Evolutionary conservation across 495 filamentous ascomycete species (phyloP), one percentile per base, ranked within the genome.

Genomic region (Hypoxylon fragiforme): DNA sequence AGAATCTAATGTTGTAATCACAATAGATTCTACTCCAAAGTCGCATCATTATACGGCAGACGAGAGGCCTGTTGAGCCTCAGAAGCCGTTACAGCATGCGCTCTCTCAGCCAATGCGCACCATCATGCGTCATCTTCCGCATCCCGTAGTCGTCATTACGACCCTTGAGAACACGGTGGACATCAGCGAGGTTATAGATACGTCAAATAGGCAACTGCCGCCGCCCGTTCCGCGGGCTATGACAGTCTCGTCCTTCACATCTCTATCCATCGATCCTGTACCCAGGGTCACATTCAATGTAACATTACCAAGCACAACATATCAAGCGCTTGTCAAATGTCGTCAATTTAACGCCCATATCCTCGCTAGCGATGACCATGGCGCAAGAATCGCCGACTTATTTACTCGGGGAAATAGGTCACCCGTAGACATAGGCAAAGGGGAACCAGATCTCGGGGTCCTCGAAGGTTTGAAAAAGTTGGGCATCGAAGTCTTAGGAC

Each of bases 211-310:
- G 0, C 37, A 46, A 0, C 19, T 51, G 28, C 50, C 50, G 3
- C 59, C 44, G 0, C 65, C 65, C 11, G 49, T 55, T 16, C 73
- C 69, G 16, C 67, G 74, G 28, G 90, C 82, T 44, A 86, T 94
- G 76, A 91, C 89, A 18, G 84, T 92, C 57, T 95, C 90, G 14
- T 91, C 88, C 9, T 87, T 95, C 73, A 91, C 81, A 14, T 89
- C 88, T 0, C 79, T 95, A 18, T 80, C 85, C 0, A 74, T 94
- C 1, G 50, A 63, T 9, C 89, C 89, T 0, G 59, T 72, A 3
- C 89, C 90, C 0, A 75, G 86, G 19, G 78, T 94, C 28, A 85
- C 85, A 26, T 92, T 95, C 80, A 95, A 95, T 60, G 78, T 95
- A 50, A 79, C 78, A 16, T 72, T 78, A 4, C 89, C 90, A 7